Base-by-base conservation (phyloP, 139 green algal genomes). In the Coelastrella sp. region DNA sequence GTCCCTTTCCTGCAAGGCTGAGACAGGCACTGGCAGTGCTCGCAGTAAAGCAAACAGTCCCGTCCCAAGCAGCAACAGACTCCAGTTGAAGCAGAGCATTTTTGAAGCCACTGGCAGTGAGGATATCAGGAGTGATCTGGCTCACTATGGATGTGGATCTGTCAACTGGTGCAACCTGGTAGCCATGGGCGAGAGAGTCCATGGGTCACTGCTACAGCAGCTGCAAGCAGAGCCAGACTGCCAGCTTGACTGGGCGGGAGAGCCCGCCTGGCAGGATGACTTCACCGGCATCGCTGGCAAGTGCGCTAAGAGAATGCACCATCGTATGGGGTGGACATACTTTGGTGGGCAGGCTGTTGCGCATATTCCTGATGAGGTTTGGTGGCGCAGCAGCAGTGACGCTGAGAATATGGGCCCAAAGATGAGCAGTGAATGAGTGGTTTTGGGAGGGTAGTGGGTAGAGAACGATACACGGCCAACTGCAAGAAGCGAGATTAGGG, bases 101-200 rank as follows among this genome's bases (percentile, higher is more conserved):
- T 78, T 76, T 59, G 22, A 8, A 88, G 63, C 82, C 10, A 72
- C 27, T 74, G 61, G 81, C 19, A 19, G 11, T 17, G 76, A 83
- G 24, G 58, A 83, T 27, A 56, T 83, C 19, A 25, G 76, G 12
- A 22, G n/a, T 9, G 35, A 63, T 19, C 76, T 83, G 27, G 76
- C 35, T 7, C 27, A 57, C 14, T 83, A 57, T 57, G 27, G 58
- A 27, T 56, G 27, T 15, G 76, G 76, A 24, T 83, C 76, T 14
- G 8, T 83, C 49, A 83, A 83, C 7, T 57, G 58, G 49, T 83
- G 56, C 35, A 83, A 83, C 19, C 12, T 83, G 35, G 27, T 83
- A 57, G 27, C 59, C 25, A 17, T 83, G 76, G 22, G 22, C 8
- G 76, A 83, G 35, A 56, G 22, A 57, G 27, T 63, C 1, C 76